Evolutionary conservation across 2,329 filamentous ascomycete species (phyloP), one percentile per base, ranked within the genome.

Genomic region (Fusarium graminum): DNA sequence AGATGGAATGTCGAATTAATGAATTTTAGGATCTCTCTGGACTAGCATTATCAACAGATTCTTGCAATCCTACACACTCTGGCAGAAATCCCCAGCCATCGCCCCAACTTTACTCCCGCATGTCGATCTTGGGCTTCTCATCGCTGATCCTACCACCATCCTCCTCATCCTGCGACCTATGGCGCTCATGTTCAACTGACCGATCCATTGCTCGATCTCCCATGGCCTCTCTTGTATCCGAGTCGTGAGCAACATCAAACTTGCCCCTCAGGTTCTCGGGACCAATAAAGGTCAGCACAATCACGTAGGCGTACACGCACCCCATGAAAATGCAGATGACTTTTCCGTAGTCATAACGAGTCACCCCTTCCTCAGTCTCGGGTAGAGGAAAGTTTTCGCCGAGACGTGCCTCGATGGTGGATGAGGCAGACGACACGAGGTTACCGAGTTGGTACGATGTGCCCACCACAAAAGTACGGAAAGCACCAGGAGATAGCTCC

Each of bases 271-370:
- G 72, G 58, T 85, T 80, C 77, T 87, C 85, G 1, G 85, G 85
- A 0, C 90, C 90, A 4, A 92, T 41, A 11, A 92, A 76, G 0
- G 89, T 89, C 53, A 92, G 74, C 7, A 87, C 2, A 36, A 89
- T 82, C n/a, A 86, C 81, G 60, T 87, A 89, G 26, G 74, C 83
- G 69, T 86, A 97, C 2, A 96, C 92, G 69, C 90, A 93, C 1
- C 85, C 93, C 91, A 97, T 93, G 79, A 97, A 97, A 73, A 96
- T 95, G 74, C 90, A 92, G 66, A 97, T 94, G 11, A 96, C 92
- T 70, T 89, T 89, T 38, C 92, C 92, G 69, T 96, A 96, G 59
- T 92, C 80, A 76, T 90, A 92, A 4, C 90, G 81, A 44, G 78
- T 76, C 30, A 79, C 76, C 1, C 80, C 83, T 1, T 78, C 74